Evolutionary conservation across 2,329 filamentous ascomycete species (phyloP), one percentile per base, ranked within the genome.

Genomic region (Penicillium sp.): DNA sequence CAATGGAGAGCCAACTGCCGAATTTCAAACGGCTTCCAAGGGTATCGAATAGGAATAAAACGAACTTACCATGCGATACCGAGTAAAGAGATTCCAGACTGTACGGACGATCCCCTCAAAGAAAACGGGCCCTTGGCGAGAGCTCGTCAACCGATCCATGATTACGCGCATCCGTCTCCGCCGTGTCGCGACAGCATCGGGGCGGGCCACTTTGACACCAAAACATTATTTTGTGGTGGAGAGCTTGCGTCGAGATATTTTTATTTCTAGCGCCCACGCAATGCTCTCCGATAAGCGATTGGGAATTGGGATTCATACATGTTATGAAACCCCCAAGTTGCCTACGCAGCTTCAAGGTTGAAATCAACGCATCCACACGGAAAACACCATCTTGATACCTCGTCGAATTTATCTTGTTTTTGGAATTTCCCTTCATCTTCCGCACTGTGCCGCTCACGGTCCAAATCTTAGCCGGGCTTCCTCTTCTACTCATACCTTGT

Each of bases 81-180:
- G 4, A 22, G 10, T n/a, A 22, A 22, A 19, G n/a, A 13, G 17
- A 24, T 22, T 9, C n/a, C 17, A 19, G 28, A 22, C 26, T 15
- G n/a, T 13, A 17, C 24, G 10, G 30, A 22, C n/a, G 4, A n/a
- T 15, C 19, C 30, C 17, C n/a, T 30, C 47, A 22, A 19, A 19
- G 10, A 19, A 33, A 8, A 50, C 15, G 26, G 47, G 28, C 40
- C 38, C 15, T 42, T n/a, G 19, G 40, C 47, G 28, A 24, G 49
- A 50, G 57, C n/a, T 59, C 26, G 62, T 62, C 58, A 67, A 59
- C 42, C 51, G 19, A 26, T 40, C 60, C 22, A 61, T 63, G 65
- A 72, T 72, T 65, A 68, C 70, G 70, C 70, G n/a, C 68, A 72
- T 72, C 58, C 19, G 54, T 62, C 58, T 63, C 58, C 60, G 30